Evolutionary conservation across 176 grass and related monocot genomes (phyloP), one percentile per base, ranked within the genome.

Genomic region (Carex kokanica): DNA sequence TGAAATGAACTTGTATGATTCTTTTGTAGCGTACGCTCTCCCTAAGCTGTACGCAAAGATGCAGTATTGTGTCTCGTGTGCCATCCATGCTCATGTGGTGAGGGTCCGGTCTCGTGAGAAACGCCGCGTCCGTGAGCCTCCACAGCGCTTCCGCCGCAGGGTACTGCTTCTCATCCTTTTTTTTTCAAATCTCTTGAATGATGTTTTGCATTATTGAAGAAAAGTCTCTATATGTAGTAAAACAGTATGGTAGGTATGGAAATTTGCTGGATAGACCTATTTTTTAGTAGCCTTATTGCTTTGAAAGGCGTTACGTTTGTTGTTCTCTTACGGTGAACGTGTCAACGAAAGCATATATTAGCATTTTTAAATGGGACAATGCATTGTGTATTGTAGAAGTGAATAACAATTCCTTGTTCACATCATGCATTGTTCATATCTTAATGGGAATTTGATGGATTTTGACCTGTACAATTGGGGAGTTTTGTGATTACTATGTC

Each of bases 41-140:
- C 92, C 95, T 0, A 98, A 98, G 86, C 60, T 94, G 2, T 98
- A 98, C 20, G 74, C 87, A 2, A 94, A 92, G 87, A 81, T 90
- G 55, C 90, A 92, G 13, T 91, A 87, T 81, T 93, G 95, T 9
- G 72, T 97, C 15, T 88, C 88, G 5, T 97, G 95, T 13, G 95
- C 95, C 2, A 92, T 97, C 85, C 92, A 94, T 40, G 79, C 65
- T 24, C 86, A 88, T 12, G 84, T 90, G 14, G 86, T 98, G 4
- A 70, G 92, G 25, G 87, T 94, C 2, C 88, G 95, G 40, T 93
- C 95, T 60, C 92, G 90, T 18, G 86, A 89, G 78, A 64, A 77
- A 55, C 87, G 95, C 45, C 84, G 89, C 59, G 77, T 89, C 84
- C 95, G 92, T 36, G 74, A 58, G 65, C 95, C 95, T 0, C 95